Conservation (phyloP, 176 grass and related monocot species). For the Avena insularis region DNA sequence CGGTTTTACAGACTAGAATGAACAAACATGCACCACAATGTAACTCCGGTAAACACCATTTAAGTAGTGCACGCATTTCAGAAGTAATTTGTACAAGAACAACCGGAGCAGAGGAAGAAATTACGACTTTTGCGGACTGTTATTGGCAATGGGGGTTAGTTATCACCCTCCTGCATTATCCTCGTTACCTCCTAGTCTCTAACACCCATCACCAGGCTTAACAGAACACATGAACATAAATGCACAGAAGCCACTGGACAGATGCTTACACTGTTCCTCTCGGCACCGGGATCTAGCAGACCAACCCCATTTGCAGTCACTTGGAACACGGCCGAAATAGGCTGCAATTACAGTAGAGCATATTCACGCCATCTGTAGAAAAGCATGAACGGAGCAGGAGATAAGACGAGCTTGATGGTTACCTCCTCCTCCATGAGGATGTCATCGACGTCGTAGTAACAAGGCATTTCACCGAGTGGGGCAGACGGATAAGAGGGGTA, state of each 20-base stretch:
- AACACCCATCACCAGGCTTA: background rate
- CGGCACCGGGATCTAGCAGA: conserved; percentile 81
- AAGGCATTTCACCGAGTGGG: conserved; percentile 46
- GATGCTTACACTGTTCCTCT: conserved; percentile 71
- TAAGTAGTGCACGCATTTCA: background rate
- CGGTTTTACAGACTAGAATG: background rate
- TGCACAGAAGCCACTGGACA: background rate
- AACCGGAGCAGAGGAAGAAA: background rate
- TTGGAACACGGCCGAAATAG: conserved; percentile 76
- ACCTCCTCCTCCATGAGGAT: conserved; percentile 95
- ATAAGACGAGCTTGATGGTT: background rate
- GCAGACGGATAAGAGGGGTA: too few species aligned
- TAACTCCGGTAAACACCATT: conserved; percentile 6
- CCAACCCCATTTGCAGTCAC: conserved; percentile 74
- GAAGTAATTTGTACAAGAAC: background rate
- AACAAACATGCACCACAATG: background rate
- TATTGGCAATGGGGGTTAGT: background rate
- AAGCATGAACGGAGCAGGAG: background rate
- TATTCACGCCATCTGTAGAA: background rate
- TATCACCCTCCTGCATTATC: background rate
- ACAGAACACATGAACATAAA: background rate
- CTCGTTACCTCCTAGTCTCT: background rate
- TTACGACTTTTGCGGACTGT: background rate
- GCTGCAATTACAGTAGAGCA: conserved; percentile 43
- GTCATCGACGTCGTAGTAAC: conserved; percentile 76